These are phyloP conservation scores for Chaetothyriales sp. DNA, from an alignment of 2,329 filamentous ascomycete genomes.

Conservation along the genomic window DNA sequence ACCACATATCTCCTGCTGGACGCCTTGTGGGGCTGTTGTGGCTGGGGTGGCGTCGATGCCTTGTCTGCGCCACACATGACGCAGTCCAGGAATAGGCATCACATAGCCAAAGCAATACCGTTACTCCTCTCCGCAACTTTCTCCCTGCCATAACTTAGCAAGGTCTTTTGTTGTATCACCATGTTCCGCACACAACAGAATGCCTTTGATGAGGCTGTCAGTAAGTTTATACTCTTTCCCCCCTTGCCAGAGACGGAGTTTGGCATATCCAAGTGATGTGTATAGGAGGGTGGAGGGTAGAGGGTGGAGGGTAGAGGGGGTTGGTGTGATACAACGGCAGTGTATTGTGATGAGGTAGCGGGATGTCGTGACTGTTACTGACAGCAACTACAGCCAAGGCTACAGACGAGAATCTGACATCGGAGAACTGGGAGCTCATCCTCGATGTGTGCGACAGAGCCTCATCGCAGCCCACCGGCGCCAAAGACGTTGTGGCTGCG, in stretches of 20 bases:
- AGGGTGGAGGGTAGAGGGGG: too few species aligned
- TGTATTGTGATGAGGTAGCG: too few species aligned
- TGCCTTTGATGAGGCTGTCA: conserved; percentile 55
- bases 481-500: conserved; percentile 70
- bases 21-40: not conserved
- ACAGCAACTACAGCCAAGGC: conserved; percentile 47
- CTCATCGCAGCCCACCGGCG: conserved; percentile 28
- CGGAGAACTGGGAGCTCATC: conserved; percentile 62
- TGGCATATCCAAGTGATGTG: too few species aligned
- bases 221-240: conserved; percentile 29
- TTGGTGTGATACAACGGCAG: too few species aligned
- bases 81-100: not conserved
- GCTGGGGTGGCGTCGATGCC: not conserved
- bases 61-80: not conserved
- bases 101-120: too few species aligned
- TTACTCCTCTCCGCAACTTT: not conserved
- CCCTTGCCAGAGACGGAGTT: too few species aligned
- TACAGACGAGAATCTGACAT: conserved; percentile 94
- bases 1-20: not conserved
- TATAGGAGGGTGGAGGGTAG: too few species aligned
- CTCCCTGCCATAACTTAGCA: not conserved
- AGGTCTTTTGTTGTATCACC: not conserved
- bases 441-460: conserved; percentile 49
- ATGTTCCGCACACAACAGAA: conserved; percentile 52
- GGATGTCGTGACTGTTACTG: not conserved